Percentiles rank a stretch among this genome's conserved stretches.
Evolutionary conservation across 2,329 filamentous ascomycete species (phyloP).

Genomic region (Furcasterigmium sp.): DNA sequence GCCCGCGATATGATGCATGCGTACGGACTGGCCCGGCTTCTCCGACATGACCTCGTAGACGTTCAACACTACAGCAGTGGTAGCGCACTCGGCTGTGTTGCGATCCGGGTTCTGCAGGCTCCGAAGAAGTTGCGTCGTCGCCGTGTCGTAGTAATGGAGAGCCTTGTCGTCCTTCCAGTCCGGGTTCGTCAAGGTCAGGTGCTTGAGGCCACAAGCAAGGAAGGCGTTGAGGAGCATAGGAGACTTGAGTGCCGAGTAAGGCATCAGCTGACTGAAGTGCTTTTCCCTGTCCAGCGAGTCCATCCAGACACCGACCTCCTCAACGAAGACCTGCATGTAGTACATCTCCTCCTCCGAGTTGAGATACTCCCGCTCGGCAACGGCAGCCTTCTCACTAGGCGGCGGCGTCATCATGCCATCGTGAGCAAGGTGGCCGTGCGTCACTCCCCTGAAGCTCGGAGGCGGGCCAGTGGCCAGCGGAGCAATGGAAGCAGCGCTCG

Average conservation of each 20-base stretch:
- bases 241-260: conserved; percentile 74
- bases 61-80: conserved; percentile 81
- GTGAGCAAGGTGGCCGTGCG: conserved; percentile 28
- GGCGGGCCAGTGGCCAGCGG: conserved; percentile 26
- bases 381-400: conserved; percentile 27
- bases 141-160: conserved; percentile 82
- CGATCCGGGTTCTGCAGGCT: conserved; percentile 79
- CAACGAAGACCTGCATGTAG: conserved; percentile 90
- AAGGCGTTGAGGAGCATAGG: conserved; percentile 88
- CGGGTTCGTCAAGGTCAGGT: conserved; percentile 67
- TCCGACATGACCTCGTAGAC: conserved; percentile 93
- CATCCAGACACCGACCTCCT: conserved; percentile 91
- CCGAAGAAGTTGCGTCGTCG: conserved; percentile 71
- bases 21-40: conserved; percentile 53
- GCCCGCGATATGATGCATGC: conserved; percentile 87
- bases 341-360: conserved; percentile 71
- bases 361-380: conserved; percentile 54
- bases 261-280: conserved; percentile 81
- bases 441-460: conserved; percentile 15
- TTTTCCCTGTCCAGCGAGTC: conserved; percentile 82
- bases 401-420: conserved; percentile 33
- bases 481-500: conserved; percentile 31
- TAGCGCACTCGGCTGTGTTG: conserved; percentile 78
- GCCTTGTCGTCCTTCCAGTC: conserved; percentile 72
- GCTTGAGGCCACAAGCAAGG: conserved; percentile 80